Percentiles rank a stretch among this genome's conserved stretches.
Evolutionary conservation across 2,329 filamentous ascomycete genomes (phyloP).

Genomic region (Dendrostoma leiphaemia): DNA sequence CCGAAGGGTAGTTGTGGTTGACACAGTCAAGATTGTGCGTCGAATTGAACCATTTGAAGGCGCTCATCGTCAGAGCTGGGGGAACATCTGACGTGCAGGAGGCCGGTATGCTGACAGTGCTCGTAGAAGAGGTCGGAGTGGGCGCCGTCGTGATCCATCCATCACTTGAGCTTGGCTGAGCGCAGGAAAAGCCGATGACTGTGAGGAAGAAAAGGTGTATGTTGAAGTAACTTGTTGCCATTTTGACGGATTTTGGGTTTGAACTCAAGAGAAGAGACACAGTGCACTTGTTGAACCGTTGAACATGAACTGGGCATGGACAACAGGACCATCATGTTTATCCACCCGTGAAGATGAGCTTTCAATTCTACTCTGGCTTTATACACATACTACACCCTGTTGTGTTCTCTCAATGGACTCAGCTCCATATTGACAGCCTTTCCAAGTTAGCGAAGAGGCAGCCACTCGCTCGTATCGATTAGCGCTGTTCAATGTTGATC

Average conservation of each 20-base stretch:
- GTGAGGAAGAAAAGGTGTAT: neutral
- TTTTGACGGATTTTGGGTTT: no score
- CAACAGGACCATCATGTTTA: no score
- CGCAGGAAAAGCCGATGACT: neutral
- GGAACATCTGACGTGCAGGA: neutral
- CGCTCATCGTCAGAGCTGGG: neutral
- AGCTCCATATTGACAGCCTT: neutral
- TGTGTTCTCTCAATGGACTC: neutral
- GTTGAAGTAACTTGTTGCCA: no score
- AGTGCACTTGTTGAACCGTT: no score
- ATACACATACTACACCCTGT: neutral
- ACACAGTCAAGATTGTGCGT: constrained; percentile 14
- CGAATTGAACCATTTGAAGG: constrained; percentile 13
- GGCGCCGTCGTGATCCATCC: neutral
- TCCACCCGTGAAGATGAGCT: no score
- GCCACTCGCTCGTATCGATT: neutral
- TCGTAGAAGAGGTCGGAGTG: neutral
- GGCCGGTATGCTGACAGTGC: neutral
- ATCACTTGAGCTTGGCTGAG: neutral
- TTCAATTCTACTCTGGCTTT: no score
- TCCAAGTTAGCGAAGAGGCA: neutral
- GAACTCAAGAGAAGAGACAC: no score
- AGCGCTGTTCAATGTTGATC: neutral
- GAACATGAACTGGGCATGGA: no score
- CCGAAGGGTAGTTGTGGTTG: constrained; percentile 6